These are phyloP conservation scores for Bruguiera gymnorhiza DNA, from an alignment of 345 rosid species.

Conservation along the genomic window DNA sequence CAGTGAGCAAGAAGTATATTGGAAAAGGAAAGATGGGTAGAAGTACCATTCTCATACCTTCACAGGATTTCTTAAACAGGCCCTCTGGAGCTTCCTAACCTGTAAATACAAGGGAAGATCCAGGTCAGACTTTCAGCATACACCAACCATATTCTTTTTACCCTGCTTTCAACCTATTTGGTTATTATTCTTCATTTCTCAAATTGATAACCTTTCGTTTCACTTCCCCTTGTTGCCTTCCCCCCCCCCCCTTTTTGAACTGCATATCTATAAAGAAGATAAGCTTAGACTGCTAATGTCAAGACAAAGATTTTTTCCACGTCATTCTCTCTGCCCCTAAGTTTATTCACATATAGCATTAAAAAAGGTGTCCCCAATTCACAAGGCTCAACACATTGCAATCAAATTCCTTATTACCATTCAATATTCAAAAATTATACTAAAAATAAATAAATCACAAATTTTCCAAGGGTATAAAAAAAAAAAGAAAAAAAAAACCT, in stretches of 20 bases:
- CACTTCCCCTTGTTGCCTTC: background rate
- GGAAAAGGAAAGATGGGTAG: background rate
- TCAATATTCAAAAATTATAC: no score
- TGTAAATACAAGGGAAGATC: slow-evolving; percentile 28
- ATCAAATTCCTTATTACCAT: no score
- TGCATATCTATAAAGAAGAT: background rate
- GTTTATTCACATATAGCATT: no score
- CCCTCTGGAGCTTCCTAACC: slow-evolving; percentile 93
- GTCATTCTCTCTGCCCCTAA: no score
- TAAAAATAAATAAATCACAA: no score
- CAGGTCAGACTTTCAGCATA: slow-evolving; percentile 19
- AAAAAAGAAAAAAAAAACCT: background rate
- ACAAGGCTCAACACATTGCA: no score
- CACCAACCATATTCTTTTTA: background rate
- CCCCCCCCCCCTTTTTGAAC: background rate
- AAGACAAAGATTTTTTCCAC: no score
- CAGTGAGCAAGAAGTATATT: slow-evolving; percentile 3
- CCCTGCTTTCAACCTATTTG: background rate
- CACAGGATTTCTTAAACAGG: slow-evolving; percentile 84
- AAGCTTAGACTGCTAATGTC: no score
- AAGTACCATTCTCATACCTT: slow-evolving; percentile 47
- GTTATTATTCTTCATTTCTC: background rate
- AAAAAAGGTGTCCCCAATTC: no score
- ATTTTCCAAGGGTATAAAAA: background rate
- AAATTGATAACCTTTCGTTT: background rate